phyloP scores from a whole-genome alignment of 441 rosid genomes.

The Manihot esculenta region DNA sequence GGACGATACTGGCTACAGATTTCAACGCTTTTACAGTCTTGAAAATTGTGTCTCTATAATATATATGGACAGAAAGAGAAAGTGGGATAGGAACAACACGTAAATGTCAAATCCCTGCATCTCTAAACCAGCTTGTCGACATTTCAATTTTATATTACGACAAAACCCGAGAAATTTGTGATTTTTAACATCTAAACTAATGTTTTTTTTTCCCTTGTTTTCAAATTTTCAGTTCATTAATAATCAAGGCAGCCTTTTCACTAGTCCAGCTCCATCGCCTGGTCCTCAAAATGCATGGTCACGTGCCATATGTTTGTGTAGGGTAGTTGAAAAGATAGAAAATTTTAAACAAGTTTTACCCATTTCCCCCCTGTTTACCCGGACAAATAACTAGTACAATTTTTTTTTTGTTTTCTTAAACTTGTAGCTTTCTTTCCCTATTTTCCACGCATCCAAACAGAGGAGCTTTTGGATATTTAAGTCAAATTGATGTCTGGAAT shows the following conservation, averaged over 20 bases:
- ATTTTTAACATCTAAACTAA: too few relatives aligned
- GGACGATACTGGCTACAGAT: constrained; percentile 81
- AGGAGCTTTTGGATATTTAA: constrained; percentile 24
- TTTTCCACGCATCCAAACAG: not conserved
- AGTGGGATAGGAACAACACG: constrained; percentile 52
- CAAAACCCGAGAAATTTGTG: not conserved
- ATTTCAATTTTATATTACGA: constrained; percentile 5
- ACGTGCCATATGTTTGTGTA: constrained; percentile 27
- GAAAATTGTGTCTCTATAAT: constrained; percentile 51
- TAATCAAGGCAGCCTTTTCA: not conserved
- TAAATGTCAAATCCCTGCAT: constrained; percentile 55
- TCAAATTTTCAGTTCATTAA: not conserved
- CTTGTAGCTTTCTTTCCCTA: too few relatives aligned
- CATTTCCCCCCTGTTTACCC: too few relatives aligned
- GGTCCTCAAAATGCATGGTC: constrained; percentile 31
- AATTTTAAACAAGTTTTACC: constrained; percentile 21
- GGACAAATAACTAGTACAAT: too few relatives aligned
- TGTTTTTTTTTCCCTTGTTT: too few relatives aligned
- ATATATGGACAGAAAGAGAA: constrained; percentile 26
- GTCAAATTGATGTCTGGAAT: too few relatives aligned
- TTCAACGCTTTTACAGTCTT: constrained; percentile 60
- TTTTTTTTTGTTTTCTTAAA: too few relatives aligned
- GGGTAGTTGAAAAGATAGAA: constrained; percentile 25
- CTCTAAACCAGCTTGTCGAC: constrained; percentile 40
- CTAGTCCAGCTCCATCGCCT: constrained; percentile 11